These are phyloP conservation scores for Bolboschoenoplectus hybrid DNA, from an alignment of 202 grass and related monocot genomes.

Conservation along the genomic window DNA sequence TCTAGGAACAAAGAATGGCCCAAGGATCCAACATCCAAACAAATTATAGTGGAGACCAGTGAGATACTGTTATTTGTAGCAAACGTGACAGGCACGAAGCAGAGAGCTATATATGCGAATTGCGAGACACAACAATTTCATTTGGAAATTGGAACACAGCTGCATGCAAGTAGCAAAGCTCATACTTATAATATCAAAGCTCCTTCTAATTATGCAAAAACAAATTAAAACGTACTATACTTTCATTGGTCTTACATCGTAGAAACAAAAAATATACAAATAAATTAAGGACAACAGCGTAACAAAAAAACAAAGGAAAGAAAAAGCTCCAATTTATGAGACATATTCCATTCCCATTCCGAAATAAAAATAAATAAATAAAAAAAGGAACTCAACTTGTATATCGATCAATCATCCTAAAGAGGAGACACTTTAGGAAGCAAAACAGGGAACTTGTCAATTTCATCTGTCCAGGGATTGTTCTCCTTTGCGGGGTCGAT, in stretches of 20 bases:
- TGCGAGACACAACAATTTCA: background rate
- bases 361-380: background rate
- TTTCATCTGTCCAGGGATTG: slow-evolving; percentile 62
- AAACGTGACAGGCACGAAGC: no score
- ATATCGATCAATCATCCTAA: background rate
- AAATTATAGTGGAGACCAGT: no score
- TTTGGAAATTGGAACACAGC: background rate
- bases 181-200: background rate
- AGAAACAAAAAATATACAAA: background rate
- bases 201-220: background rate
- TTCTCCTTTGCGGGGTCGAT: slow-evolving; percentile 56
- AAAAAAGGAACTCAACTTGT: background rate
- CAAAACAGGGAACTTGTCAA: slow-evolving; percentile 58
- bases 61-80: no score
- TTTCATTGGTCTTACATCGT: background rate
- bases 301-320: background rate
- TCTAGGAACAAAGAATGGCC: no score
- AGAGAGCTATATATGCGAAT: background rate
- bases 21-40: no score
- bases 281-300: background rate
- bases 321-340: background rate
- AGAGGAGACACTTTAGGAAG: slow-evolving; percentile 50
- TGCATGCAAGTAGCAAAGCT: background rate
- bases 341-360: background rate
- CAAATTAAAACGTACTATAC: background rate